These are phyloP conservation scores for Athelia psychrophila DNA, from an alignment of 1,284 basidiomycete genomes.

Conservation along the genomic window DNA sequence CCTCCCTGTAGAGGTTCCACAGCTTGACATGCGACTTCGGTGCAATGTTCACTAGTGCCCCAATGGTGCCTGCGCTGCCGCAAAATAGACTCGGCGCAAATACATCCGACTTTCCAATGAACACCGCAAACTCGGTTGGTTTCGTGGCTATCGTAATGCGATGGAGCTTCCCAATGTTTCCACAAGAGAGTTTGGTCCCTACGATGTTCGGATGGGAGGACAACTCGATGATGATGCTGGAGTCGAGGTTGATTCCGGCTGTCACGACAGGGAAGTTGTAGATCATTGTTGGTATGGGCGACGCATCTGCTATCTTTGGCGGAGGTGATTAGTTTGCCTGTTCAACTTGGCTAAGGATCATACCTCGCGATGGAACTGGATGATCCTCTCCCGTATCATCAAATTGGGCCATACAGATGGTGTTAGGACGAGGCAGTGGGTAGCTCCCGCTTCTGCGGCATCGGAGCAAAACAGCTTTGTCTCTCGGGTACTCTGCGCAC, in stretches of 20 bases:
- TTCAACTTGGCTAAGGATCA: slow-evolving; percentile 23
- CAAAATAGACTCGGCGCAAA: slow-evolving; percentile 68
- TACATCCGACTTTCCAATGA: slow-evolving; percentile 63
- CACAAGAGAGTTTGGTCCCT: slow-evolving; percentile 86
- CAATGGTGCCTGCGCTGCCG: slow-evolving; percentile 69
- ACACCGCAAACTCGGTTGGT: slow-evolving; percentile 54
- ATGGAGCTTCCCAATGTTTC: slow-evolving; percentile 81
- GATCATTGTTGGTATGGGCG: slow-evolving; percentile 83
- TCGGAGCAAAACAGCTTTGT: slow-evolving; percentile 79
- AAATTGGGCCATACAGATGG: slow-evolving; percentile 65
- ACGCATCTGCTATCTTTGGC: slow-evolving; percentile 72
- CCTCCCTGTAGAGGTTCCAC: slow-evolving; percentile 56
- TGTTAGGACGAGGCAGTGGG: slow-evolving; percentile 72
- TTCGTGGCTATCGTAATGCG: slow-evolving; percentile 62
- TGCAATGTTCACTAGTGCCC: slow-evolving; percentile 74
- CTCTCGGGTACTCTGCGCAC: slow-evolving; percentile 78
- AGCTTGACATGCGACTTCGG: slow-evolving; percentile 71
- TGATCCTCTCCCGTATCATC: slow-evolving; percentile 60
- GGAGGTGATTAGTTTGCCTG: slow-evolving; percentile 18
- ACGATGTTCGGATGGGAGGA: slow-evolving; percentile 86
- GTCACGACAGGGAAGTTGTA: slow-evolving; percentile 89
- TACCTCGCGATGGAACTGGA: slow-evolving; percentile 64
- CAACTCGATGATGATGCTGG: slow-evolving; percentile 73
- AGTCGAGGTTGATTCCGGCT: slow-evolving; percentile 84
- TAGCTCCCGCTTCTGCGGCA: slow-evolving; percentile 79